phyloP scores from a whole-genome alignment of 306 rosid species.

The Quercus wislizeni region DNA sequence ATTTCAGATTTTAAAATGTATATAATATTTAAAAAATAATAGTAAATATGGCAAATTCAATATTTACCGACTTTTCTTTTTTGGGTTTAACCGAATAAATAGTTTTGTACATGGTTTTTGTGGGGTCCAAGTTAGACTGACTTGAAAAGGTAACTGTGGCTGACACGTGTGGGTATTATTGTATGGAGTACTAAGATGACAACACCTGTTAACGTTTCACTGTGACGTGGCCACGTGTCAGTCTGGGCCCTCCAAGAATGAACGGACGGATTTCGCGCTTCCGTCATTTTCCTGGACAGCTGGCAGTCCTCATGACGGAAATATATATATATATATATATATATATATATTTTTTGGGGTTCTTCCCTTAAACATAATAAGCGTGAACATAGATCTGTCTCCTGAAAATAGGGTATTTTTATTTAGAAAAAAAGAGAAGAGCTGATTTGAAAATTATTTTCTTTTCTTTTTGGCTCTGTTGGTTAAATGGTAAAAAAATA shows the following conservation, averaged over 20 bases:
- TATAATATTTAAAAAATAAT: no score
- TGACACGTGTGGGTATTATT: neutral
- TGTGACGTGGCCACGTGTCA: slow-evolving; percentile 35
- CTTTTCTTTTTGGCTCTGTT: no score
- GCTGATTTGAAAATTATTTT: no score
- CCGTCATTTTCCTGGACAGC: slow-evolving; percentile 16
- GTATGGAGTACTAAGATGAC: neutral
- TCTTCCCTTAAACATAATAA: no score
- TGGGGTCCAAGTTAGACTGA: neutral
- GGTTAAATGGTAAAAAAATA: no score
- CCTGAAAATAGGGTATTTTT: no score
- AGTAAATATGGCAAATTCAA: no score
- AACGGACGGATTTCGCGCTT: slow-evolving; percentile 16
- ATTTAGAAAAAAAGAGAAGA: no score
- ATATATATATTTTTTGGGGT: no score
- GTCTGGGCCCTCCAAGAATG: neutral
- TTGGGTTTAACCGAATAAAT: neutral
- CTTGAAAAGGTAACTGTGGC: neutral
- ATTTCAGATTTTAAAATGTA: no score
- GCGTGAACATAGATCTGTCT: no score
- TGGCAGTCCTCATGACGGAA: slow-evolving; percentile 17
- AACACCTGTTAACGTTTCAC: slow-evolving; percentile 26
- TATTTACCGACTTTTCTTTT: neutral
- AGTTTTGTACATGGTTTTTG: neutral
- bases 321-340: neutral